Conservation (phyloP, 768 basidiomycete genomes). For the Pilatotrama ljubarskyi region DNA sequence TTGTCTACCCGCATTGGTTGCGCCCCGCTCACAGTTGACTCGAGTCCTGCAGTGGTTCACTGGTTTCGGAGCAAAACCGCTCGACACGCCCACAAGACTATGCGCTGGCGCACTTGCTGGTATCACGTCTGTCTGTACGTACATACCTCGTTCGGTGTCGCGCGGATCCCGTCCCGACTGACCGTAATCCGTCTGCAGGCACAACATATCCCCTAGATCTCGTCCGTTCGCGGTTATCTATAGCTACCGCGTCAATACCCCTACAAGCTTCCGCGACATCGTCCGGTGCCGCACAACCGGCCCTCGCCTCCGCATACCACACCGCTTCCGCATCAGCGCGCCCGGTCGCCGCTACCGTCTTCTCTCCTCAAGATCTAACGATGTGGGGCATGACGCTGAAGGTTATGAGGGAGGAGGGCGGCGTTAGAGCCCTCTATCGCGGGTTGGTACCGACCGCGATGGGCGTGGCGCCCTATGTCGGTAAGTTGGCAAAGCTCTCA, state of each 20-base stretch:
- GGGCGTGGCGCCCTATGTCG: constrained; percentile 87
- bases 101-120: constrained; percentile 89
- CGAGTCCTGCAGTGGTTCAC: constrained; percentile 61
- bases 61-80: constrained; percentile 60
- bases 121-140: constrained; percentile 90
- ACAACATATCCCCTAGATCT: constrained; percentile 94
- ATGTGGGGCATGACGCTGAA: constrained; percentile 89
- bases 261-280: constrained; percentile 26
- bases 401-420: constrained; percentile 92
- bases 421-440: constrained; percentile 81
- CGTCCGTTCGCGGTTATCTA: constrained; percentile 87
- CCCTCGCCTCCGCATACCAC: constrained; percentile 55
- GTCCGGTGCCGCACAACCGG: constrained; percentile 33
- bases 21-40: constrained; percentile 17
- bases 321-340: constrained; percentile 37
- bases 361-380: constrained; percentile 57
- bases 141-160: background rate
- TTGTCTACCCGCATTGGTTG: background rate
- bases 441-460: constrained; percentile 82
- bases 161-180: background rate
- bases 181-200: constrained; percentile 41
- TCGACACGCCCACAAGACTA: constrained; percentile 89
- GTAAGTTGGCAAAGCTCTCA: constrained; percentile 22
- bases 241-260: constrained; percentile 82
- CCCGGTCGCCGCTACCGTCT: constrained; percentile 35